Base-by-base conservation (phyloP, 345 rosid species). In the Abelmoschus esculentus region DNA sequence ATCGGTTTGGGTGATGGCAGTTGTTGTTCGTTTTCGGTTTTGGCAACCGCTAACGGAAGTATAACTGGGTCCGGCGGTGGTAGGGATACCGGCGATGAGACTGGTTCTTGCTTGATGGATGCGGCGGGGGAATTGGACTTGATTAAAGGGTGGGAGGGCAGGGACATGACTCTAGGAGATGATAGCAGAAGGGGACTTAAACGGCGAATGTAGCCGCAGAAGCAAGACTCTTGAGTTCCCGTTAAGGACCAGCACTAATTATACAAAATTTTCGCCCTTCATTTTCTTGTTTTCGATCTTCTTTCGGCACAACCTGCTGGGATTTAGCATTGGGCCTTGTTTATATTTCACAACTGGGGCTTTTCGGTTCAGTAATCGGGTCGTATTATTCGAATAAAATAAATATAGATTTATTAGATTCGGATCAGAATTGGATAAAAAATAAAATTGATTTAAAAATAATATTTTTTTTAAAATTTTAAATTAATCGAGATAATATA, bases 21-120 rank as follows among this genome's bases (percentile, higher is more conserved):
- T 40, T 67, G 68, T 2, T 38, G 61, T 49, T 60, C 18, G 3
- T 47, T 36, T 15, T 52, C 62, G 3, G 14, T 2, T 22, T 72
- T 62, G 53, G 34, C 54, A 22, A 11, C 36, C 14, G 61, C 31
- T 13, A 19, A 15, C 2, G 52, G 17, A 4, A 19, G n/a, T 10
- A 68, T 18, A 61, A n/a, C 12, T 10, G 47, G 31, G n/a, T 52
- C 52, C 1, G 50, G 50, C 8, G 19, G 31, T 15, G 38, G 58
- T 5, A 17, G 3, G 7, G 49, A 7, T 32, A 7, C 14, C 50
- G 44, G 54, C 28, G 61, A 53, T 6, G 17, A 17, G n/a, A 12
- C 61, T 14, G 58, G 40, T 38, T 71, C 69, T 26, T 70, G 73
- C 42, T 62, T 62, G 3, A 71, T 17, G 50, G 47, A 34, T 8